Conservation (phyloP, 148 eudicot genomes). For the Vaccinium corymbosum region DNA sequence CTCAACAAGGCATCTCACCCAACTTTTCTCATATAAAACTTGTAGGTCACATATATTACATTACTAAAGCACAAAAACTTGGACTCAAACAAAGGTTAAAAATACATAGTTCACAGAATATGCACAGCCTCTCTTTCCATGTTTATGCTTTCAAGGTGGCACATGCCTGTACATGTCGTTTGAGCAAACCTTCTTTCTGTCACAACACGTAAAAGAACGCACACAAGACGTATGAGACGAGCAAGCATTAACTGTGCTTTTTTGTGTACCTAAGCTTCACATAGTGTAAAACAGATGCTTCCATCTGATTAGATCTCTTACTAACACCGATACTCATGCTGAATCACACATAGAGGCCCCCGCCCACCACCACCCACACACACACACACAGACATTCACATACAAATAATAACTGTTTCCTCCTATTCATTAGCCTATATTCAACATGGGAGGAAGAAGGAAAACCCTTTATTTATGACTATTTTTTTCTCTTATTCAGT, state of each 20-base stretch:
- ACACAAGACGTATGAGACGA: background rate
- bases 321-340: background rate
- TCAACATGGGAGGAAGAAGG: no score
- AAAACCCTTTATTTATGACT: no score
- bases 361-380: no score
- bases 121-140: constrained; percentile 1
- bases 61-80: background rate
- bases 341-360: no score
- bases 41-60: background rate
- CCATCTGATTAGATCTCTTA: background rate
- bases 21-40: background rate
- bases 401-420: no score
- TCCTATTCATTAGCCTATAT: no score
- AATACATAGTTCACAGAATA: background rate
- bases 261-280: background rate
- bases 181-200: background rate
- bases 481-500: no score
- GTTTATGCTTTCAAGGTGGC: background rate
- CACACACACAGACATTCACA: no score
- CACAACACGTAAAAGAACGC: background rate
- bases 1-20: background rate
- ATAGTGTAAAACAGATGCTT: background rate
- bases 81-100: background rate
- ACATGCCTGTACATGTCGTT: background rate
- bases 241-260: background rate